A percentile compares a stretch with the other conserved stretches of the same genome.
These are phyloP conservation scores for Chlamydomonas asymmetrica DNA, from an alignment of 139 green algal genomes.

Conservation along the genomic window DNA sequence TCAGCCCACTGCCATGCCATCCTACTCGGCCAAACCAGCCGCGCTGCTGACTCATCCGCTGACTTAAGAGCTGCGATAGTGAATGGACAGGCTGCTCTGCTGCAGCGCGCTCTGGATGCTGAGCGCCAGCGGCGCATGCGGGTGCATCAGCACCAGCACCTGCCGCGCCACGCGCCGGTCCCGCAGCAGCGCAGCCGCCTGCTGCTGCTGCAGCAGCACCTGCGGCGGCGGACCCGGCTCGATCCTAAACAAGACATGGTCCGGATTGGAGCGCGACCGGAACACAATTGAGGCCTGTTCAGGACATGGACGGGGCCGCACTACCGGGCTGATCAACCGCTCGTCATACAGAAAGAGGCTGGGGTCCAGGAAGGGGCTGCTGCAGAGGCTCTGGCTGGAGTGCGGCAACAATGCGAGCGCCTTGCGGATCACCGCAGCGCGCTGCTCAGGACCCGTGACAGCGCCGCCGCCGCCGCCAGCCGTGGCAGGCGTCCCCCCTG, in stretches of 20 bases:
- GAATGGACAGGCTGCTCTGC: conserved; percentile 12
- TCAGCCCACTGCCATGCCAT: no score
- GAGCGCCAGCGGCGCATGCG: conserved; percentile 9
- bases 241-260: conserved; percentile 2
- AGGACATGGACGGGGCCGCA: conserved; percentile 8
- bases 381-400: not conserved
- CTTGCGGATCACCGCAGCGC: no score
- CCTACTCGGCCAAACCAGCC: no score
- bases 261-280: conserved; percentile 2
- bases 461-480: no score
- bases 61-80: no score
- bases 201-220: conserved; percentile 3
- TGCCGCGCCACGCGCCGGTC: conserved; percentile 9
- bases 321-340: conserved; percentile 3
- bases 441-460: no score
- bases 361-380: conserved; percentile 17
- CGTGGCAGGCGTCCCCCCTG: no score
- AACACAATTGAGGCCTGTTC: conserved; percentile 27
- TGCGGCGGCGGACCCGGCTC: conserved; percentile 11
- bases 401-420: conserved; percentile 17
- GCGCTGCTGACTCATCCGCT: no score
- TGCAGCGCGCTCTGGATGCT: conserved; percentile 5
- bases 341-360: conserved; percentile 16
- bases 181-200: conserved; percentile 5
- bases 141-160: conserved; percentile 13